Evolutionary conservation across 2,329 filamentous ascomycete species (phyloP).

Genomic region (Talaromyces marneffei): DNA sequence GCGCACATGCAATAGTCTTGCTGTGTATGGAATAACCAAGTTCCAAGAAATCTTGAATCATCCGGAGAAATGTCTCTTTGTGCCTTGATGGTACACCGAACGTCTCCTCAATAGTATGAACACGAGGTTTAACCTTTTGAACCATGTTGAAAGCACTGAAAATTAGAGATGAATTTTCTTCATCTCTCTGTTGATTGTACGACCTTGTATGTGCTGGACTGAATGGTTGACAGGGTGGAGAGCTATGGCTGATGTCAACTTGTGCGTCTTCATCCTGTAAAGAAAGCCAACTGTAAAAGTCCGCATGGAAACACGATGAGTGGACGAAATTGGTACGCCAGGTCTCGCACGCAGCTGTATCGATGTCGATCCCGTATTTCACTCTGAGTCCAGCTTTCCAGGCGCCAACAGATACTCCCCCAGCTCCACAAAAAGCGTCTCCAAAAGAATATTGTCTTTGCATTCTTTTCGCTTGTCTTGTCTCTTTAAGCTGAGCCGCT

Average conservation of each 20-base stretch:
- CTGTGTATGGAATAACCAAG: conserved; percentile 65
- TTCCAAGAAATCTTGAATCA: conserved; percentile 56
- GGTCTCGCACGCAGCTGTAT: conserved; percentile 50
- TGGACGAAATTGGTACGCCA: conserved; percentile 55
- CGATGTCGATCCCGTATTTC: conserved; percentile 60
- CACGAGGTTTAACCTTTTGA: conserved; percentile 53
- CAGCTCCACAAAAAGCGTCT: conserved; percentile 68
- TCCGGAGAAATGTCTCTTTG: conserved; percentile 50
- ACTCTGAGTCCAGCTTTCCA: conserved; percentile 53
- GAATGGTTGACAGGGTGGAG: conserved; percentile 71
- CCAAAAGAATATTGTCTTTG: conserved; percentile 56
- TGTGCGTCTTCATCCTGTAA: conserved; percentile 30
- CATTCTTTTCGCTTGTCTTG: background rate
- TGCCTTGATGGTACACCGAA: conserved; percentile 58
- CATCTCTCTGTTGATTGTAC: conserved; percentile 49
- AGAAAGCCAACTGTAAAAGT: conserved; percentile 44
- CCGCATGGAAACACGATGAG: conserved; percentile 29
- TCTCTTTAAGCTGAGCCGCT: background rate
- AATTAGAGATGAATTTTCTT: conserved; percentile 58
- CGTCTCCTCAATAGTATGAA: conserved; percentile 76
- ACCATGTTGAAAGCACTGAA: conserved; percentile 51
- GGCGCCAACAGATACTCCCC: conserved; percentile 64
- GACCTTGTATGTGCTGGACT: conserved; percentile 63
- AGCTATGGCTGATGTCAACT: conserved; percentile 67
- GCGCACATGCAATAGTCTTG: conserved; percentile 50